These are phyloP conservation scores for Leishmania aethiopica DNA, from an alignment of 208 protist species.

Conservation along the genomic window DNA sequence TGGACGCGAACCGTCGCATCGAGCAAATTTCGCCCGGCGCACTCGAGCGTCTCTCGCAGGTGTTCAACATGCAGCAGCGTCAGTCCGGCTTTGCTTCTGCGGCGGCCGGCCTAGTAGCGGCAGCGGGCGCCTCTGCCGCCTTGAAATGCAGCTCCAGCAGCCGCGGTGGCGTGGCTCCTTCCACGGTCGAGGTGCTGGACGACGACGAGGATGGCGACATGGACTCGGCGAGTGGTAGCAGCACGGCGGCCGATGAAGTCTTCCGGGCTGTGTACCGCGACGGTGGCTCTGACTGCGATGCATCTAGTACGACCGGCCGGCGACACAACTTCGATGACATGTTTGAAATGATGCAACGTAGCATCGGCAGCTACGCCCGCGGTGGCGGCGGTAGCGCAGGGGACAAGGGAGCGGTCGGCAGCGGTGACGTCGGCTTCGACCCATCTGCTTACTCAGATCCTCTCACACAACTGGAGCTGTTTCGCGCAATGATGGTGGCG, in stretches of 20 bases:
- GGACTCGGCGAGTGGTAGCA: slow-evolving; percentile 18
- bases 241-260: slow-evolving; percentile 16
- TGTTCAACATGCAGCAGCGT: slow-evolving; percentile 25
- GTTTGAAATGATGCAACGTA: slow-evolving; percentile 41
- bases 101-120: slow-evolving; percentile 3
- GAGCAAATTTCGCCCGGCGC: slow-evolving; percentile 26
- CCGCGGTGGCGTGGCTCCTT: background rate
- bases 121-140: background rate
- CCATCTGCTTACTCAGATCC: slow-evolving; percentile 27
- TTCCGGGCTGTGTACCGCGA: slow-evolving; percentile 9
- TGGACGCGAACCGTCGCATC: slow-evolving; percentile 19
- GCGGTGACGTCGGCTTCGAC: slow-evolving; percentile 19
- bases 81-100: slow-evolving; percentile 11
- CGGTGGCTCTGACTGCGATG: slow-evolving; percentile 6
- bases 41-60: slow-evolving; percentile 30
- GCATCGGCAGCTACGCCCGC: slow-evolving; percentile 22
- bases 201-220: slow-evolving; percentile 21
- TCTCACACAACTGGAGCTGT: slow-evolving; percentile 30
- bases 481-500: slow-evolving; percentile 34
- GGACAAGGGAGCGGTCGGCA: background rate
- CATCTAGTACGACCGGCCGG: slow-evolving; percentile 9
- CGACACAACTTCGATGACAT: slow-evolving; percentile 35
- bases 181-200: slow-evolving; percentile 17
- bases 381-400: background rate
- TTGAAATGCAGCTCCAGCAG: slow-evolving; percentile 6